These are phyloP conservation scores for Sarcodon aspratus DNA, from an alignment of 768 basidiomycete species.

Conservation along the genomic window DNA sequence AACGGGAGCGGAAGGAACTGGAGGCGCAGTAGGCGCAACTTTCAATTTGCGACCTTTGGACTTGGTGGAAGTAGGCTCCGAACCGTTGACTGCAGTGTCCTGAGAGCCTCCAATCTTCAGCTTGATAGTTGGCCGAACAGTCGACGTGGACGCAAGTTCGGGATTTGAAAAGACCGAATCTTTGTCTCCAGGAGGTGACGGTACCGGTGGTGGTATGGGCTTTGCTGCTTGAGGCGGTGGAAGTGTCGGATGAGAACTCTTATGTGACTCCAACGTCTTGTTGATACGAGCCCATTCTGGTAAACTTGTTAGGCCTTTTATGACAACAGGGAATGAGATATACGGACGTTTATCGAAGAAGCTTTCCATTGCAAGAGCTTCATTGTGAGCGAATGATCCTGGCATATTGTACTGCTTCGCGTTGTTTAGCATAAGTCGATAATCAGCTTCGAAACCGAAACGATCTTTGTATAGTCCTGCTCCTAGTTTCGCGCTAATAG, in stretches of 20 bases:
- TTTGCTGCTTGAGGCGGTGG: conserved; percentile 9
- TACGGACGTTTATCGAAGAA: conserved; percentile 81
- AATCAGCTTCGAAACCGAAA: conserved; percentile 75
- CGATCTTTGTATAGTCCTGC: conserved; percentile 80
- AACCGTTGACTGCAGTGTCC: conserved; percentile 5
- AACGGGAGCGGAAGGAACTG: neutral
- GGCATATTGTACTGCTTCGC: conserved; percentile 76
- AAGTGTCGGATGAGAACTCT: conserved; percentile 23
- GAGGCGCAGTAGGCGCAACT: conserved; percentile 6
- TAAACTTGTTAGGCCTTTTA: neutral
- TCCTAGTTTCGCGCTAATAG: conserved; percentile 78
- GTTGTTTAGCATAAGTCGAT: conserved; percentile 80
- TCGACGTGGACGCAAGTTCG: conserved; percentile 10
- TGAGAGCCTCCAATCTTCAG: conserved; percentile 38
- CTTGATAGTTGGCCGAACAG: conserved; percentile 51
- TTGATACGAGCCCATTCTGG: conserved; percentile 83
- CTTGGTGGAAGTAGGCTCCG: neutral
- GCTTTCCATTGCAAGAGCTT: conserved; percentile 63
- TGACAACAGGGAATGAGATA: conserved; percentile 1
- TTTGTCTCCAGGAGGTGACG: conserved; percentile 6
- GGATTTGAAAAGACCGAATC: neutral
- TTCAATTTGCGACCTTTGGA: conserved; percentile 3
- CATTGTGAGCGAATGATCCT: conserved; percentile 61
- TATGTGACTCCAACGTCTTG: conserved; percentile 66
- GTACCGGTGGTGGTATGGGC: conserved; percentile 10